phyloP scores from a whole-genome alignment of 345 rosid species.

The Euphorbia lathyris region DNA sequence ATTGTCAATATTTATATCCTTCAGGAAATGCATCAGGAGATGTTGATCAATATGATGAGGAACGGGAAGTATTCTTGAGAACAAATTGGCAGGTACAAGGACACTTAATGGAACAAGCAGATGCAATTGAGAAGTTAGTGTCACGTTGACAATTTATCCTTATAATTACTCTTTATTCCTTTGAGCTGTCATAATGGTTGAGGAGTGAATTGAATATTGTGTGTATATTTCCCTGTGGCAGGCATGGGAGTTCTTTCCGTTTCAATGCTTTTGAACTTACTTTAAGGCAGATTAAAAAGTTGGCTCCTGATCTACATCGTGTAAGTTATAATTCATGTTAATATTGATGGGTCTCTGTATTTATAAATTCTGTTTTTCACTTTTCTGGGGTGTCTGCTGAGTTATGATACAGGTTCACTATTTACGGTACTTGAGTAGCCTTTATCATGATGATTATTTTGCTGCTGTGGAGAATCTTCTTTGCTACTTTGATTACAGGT shows the following conservation, averaged over 20 bases:
- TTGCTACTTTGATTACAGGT: slow-evolving; percentile 95
- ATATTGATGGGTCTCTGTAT: slow-evolving; percentile 2
- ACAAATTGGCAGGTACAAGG: slow-evolving; percentile 87
- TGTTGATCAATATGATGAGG: slow-evolving; percentile 38
- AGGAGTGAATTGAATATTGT: slow-evolving; percentile 5
- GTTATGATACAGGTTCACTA: slow-evolving; percentile 73
- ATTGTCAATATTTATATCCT: slow-evolving; percentile 34
- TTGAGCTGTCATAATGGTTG: slow-evolving; percentile 3
- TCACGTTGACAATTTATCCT: neutral
- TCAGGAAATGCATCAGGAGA: slow-evolving; percentile 36
- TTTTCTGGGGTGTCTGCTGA: slow-evolving; percentile 12
- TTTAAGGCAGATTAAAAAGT: slow-evolving; percentile 65
- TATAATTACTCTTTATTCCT: neutral
- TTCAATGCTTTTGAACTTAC: slow-evolving; percentile 59
- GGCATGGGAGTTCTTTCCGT: slow-evolving; percentile 72
- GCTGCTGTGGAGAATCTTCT: slow-evolving; percentile 89
- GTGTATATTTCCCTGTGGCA: slow-evolving; percentile 31
- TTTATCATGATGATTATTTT: slow-evolving; percentile 85
- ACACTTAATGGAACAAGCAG: slow-evolving; percentile 80
- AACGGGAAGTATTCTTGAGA: slow-evolving; percentile 55
- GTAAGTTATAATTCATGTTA: slow-evolving; percentile 42
- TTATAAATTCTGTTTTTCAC: slow-evolving; percentile 10
- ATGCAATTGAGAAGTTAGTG: slow-evolving; percentile 76
- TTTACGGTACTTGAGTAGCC: slow-evolving; percentile 81
- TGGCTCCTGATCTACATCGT: slow-evolving; percentile 94